These are phyloP conservation scores for Pseudonitzschia pungens DNA, from an alignment of 108 stramenopile genomes.

Conservation along the genomic window DNA sequence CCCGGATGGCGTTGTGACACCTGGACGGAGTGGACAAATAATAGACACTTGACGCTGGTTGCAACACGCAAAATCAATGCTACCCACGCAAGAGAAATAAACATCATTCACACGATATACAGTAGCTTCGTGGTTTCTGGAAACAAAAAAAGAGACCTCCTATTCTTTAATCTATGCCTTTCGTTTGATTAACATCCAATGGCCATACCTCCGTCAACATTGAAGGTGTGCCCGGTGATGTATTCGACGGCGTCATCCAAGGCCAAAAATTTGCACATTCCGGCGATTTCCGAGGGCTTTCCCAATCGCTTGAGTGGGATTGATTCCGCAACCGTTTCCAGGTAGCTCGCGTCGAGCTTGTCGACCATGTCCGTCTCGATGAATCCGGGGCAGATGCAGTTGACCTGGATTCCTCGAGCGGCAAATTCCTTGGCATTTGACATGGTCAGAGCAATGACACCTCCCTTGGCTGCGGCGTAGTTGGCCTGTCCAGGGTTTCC, in stretches of 20 bases:
- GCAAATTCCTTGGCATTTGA: conserved; percentile 92
- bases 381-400: conserved; percentile 88
- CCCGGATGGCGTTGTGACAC: too few species aligned
- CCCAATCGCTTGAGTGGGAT: conserved; percentile 89
- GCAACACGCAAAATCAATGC: too few species aligned
- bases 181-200: conserved; percentile 57
- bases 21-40: too few species aligned
- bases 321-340: conserved; percentile 60
- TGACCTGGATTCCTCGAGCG: conserved; percentile 74
- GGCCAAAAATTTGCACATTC: conserved; percentile 86
- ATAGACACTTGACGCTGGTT: too few species aligned
- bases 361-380: conserved; percentile 90
- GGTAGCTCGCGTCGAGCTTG: conserved; percentile 49
- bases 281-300: conserved; percentile 89
- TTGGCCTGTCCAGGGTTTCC: conserved; percentile 97
- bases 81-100: too few species aligned
- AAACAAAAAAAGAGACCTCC: background rate
- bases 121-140: too few species aligned
- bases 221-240: conserved; percentile 93
- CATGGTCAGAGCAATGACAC: conserved; percentile 88
- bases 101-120: too few species aligned
- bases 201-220: conserved; percentile 96
- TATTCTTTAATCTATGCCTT: background rate
- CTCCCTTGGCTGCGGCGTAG: conserved; percentile 94
- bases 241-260: conserved; percentile 89